Conservation (phyloP, 2,329 filamentous ascomycete genomes). For the Daldinia sp. region DNA sequence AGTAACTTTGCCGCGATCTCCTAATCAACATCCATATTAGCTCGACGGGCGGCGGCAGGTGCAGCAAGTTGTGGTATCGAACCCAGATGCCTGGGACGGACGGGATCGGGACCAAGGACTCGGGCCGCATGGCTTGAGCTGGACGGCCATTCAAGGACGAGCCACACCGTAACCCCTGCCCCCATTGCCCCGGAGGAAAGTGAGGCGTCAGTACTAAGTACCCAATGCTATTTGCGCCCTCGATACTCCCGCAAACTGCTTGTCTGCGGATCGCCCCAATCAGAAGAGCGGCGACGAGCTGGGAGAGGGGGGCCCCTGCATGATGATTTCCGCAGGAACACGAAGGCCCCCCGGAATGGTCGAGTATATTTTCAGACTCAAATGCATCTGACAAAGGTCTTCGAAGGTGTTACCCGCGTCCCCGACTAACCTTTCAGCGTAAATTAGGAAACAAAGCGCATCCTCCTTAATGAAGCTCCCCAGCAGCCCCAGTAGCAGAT, state of each 20-base stretch:
- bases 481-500: conserved; percentile 10
- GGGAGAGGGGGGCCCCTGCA: conserved; percentile 34
- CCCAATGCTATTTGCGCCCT: conserved; percentile 25
- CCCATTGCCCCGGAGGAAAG: conserved; percentile 26
- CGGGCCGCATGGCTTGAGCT: conserved; percentile 38
- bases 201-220: conserved; percentile 31
- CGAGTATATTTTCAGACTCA: conserved; percentile 15
- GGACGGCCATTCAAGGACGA: conserved; percentile 27
- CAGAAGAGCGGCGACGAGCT: conserved; percentile 17
- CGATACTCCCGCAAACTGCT: conserved; percentile 30
- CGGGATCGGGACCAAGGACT: conserved; percentile 36
- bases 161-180: conserved; percentile 17
- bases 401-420: conserved; percentile 25
- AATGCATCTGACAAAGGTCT: conserved; percentile 5
- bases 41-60: conserved; percentile 29
- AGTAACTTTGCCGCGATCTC: conserved; percentile 12
- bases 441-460: conserved; percentile 30
- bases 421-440: conserved; percentile 36
- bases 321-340: conserved; percentile 39
- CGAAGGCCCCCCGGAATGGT: conserved; percentile 31
- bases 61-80: conserved; percentile 30
- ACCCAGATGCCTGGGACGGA: conserved; percentile 37
- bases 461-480: conserved; percentile 7
- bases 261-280: conserved; percentile 36
- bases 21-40: conserved; percentile 23